phyloP scores from a whole-genome alignment of 306 rosid genomes.

The Lathyrus sativus region DNA sequence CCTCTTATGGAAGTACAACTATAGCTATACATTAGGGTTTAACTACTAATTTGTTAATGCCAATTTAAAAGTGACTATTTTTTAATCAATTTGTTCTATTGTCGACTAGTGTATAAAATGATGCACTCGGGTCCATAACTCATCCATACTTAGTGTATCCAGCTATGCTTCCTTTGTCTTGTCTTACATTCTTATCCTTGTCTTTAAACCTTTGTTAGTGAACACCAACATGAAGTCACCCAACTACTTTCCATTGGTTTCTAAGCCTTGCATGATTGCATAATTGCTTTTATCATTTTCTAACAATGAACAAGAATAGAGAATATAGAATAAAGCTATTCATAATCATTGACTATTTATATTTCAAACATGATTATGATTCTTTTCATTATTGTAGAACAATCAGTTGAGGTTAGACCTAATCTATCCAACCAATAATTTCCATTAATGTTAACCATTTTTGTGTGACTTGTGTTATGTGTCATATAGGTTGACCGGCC shows the following conservation, averaged over 20 bases:
- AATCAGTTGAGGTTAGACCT: slow-evolving; percentile 45
- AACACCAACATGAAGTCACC: slow-evolving; percentile 25
- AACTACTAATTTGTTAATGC: too few relatives aligned
- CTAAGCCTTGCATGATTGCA: slow-evolving; percentile 28
- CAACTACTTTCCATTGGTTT: slow-evolving; percentile 2
- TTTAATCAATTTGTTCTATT: background rate
- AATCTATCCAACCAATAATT: slow-evolving; percentile 50
- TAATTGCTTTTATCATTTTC: background rate
- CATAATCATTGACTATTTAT: background rate
- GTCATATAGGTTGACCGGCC: slow-evolving; percentile 8
- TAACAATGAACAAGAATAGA: background rate
- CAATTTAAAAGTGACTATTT: background rate
- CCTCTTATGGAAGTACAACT: too few relatives aligned
- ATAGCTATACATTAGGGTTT: too few relatives aligned
- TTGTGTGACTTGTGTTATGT: slow-evolving; percentile 38
- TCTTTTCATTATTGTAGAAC: slow-evolving; percentile 25
- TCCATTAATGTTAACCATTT: slow-evolving; percentile 48
- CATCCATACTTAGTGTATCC: slow-evolving; percentile 27
- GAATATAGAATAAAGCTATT: slow-evolving; percentile 13
- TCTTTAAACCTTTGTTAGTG: slow-evolving; percentile 26
- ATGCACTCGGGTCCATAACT: slow-evolving; percentile 39
- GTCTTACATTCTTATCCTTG: slow-evolving; percentile 43
- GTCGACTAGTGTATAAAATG: slow-evolving; percentile 36
- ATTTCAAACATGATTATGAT: slow-evolving; percentile 13
- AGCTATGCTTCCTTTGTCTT: slow-evolving; percentile 50